phyloP scores from a whole-genome alignment of 2,329 filamentous ascomycete species.

The Claviceps humidiphila region DNA sequence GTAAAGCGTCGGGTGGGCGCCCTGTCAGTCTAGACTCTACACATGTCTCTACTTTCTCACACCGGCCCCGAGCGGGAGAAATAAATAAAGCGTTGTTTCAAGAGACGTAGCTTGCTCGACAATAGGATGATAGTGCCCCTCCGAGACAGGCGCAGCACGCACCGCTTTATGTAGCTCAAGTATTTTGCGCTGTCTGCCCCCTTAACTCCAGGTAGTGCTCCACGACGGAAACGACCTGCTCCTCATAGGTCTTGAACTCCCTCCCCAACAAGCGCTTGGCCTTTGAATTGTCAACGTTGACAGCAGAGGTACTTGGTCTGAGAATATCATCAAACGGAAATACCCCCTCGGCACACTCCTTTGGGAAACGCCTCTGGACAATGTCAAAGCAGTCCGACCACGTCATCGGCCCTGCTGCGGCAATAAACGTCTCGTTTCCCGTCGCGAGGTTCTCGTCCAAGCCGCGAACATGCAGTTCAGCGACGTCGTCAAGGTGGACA shows the following conservation, averaged over 20 bases:
- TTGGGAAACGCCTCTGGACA: background rate
- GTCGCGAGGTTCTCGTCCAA: background rate
- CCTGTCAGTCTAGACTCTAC: too few relatives aligned
- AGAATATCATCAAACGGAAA: background rate
- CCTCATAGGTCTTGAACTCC: background rate
- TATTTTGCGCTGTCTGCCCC: too few relatives aligned
- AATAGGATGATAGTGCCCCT: too few relatives aligned
- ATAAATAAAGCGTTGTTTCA: too few relatives aligned
- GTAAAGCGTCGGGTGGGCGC: too few relatives aligned
- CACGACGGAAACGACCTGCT: background rate
- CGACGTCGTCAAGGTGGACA: background rate
- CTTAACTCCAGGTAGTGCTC: background rate
- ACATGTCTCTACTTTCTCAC: too few relatives aligned
- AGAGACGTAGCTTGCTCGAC: too few relatives aligned
- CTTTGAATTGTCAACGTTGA: background rate
- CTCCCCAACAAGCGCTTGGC: background rate
- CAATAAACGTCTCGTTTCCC: background rate
- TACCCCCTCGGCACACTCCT: background rate
- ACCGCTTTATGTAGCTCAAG: too few relatives aligned
- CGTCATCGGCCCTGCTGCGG: background rate
- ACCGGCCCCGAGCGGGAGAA: too few relatives aligned
- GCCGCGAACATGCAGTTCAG: background rate
- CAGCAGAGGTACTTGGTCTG: background rate
- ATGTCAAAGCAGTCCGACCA: background rate
- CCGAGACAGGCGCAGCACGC: too few relatives aligned